Evolutionary conservation across 2,329 filamentous ascomycete species (phyloP).

Genomic region (Grosmannia serpens): DNA sequence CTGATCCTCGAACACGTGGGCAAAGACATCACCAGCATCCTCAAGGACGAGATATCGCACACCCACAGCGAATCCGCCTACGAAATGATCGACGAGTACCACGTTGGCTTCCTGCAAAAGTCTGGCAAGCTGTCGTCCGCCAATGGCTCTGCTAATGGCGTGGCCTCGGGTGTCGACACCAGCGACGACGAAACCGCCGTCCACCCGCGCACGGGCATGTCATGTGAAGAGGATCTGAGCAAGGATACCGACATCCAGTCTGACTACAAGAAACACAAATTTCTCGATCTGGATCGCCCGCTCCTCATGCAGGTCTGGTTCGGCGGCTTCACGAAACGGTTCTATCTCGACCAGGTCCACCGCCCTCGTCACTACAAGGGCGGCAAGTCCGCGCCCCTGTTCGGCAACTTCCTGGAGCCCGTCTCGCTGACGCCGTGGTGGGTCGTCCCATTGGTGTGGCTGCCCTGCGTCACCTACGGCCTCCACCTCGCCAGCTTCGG

Average conservation of each 20-base stretch:
- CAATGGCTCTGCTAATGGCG: slow-evolving; percentile 17
- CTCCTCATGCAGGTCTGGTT: slow-evolving; percentile 80
- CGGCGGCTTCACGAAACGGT: slow-evolving; percentile 84
- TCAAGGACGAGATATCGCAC: slow-evolving; percentile 76
- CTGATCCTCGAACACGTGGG: slow-evolving; percentile 83
- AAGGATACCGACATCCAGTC: slow-evolving; percentile 65
- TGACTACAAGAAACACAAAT: slow-evolving; percentile 88
- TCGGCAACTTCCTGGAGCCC: slow-evolving; percentile 98
- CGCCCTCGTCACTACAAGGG: slow-evolving; percentile 92
- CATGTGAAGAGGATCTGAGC: slow-evolving; percentile 72
- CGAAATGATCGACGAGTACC: slow-evolving; percentile 79
- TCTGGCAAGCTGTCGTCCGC: slow-evolving; percentile 38
- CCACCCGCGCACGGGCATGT: slow-evolving; percentile 71
- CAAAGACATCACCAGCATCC: slow-evolving; percentile 70
- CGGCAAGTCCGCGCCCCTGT: slow-evolving; percentile 81
- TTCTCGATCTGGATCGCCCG: slow-evolving; percentile 77
- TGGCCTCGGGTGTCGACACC: slow-evolving; percentile 14
- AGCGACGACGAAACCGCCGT: slow-evolving; percentile 20
- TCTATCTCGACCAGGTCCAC: slow-evolving; percentile 94
- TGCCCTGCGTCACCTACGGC: slow-evolving; percentile 69
- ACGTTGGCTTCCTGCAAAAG: slow-evolving; percentile 67
- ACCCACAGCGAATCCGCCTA: slow-evolving; percentile 87
- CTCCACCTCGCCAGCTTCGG: slow-evolving; percentile 53
- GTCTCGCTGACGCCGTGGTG: slow-evolving; percentile 92
- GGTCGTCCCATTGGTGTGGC: slow-evolving; percentile 73